Evolutionary conservation across 2,329 filamentous ascomycete species (phyloP).

Genomic region (Fusarium pseudonygamai): DNA sequence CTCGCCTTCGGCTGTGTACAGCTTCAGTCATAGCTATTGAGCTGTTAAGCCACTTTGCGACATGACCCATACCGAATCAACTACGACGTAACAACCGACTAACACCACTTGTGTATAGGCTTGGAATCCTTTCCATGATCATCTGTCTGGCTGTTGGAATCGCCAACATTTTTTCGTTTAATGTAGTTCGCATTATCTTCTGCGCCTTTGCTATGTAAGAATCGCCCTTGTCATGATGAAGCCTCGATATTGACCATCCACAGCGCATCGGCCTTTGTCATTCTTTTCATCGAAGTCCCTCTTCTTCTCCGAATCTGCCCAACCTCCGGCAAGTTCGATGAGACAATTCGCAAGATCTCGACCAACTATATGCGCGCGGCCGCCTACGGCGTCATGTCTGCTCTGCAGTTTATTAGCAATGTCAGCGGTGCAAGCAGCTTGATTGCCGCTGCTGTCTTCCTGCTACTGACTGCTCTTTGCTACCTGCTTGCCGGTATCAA

Average conservation of each 20-base stretch:
- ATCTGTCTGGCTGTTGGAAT: slow-evolving; percentile 76
- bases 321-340: slow-evolving; percentile 89
- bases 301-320: slow-evolving; percentile 97
- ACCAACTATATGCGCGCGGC: slow-evolving; percentile 97
- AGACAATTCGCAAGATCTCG: slow-evolving; percentile 88
- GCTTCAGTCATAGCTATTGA: slow-evolving; percentile 15
- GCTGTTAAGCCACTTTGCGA: slow-evolving; percentile 12
- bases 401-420: slow-evolving; percentile 86
- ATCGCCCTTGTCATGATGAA: neutral
- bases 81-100: slow-evolving; percentile 14
- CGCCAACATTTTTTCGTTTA: slow-evolving; percentile 70
- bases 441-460: slow-evolving; percentile 85
- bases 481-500: slow-evolving; percentile 83
- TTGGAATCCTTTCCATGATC: slow-evolving; percentile 76
- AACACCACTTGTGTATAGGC: slow-evolving; percentile 55
- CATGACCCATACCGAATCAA: slow-evolving; percentile 2
- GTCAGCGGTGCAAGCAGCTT: slow-evolving; percentile 72
- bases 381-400: slow-evolving; percentile 83
- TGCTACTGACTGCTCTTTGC: slow-evolving; percentile 80
- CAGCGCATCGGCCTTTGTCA: slow-evolving; percentile 75
- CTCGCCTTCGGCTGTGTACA: slow-evolving; percentile 2
- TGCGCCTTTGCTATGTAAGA: slow-evolving; percentile 65
- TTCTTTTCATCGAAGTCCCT: slow-evolving; percentile 89
- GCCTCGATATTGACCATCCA: slow-evolving; percentile 1
- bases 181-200: slow-evolving; percentile 60